Evolutionary conservation across 2,329 filamentous ascomycete genomes (phyloP), one percentile per base, ranked within the genome.

Genomic region (Trichoderma arundinaceum): DNA sequence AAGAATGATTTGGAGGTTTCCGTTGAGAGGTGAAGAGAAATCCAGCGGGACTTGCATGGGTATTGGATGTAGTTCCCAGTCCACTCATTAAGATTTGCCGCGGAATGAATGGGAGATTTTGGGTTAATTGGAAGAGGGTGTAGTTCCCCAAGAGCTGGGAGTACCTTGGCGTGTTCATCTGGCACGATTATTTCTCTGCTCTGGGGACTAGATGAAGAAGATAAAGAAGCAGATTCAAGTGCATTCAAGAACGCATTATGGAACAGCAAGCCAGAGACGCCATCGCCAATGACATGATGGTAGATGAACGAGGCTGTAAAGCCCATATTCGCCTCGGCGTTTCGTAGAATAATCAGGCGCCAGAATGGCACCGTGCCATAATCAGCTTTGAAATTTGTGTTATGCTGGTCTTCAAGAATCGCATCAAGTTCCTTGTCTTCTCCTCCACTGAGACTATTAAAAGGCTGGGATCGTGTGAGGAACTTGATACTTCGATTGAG

Each of bases 261-360:
- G 66, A 84, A 83, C 0, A 78, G 74, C 33, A 81, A 75, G 0
- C 78, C 80, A 0, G 80, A 81, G 8, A 71, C 72, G 1, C 82
- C 81, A 68, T 84, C 82, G 2, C 77, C 78, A 57, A 84, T 73
- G 2, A 77, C 79, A 72, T 84, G 82, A 64, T 84, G 82, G 67
- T 76, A 82, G 9, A 83, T 73, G 71, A 82, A 84, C 2, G 71
- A 72, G 1, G 77, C 79, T 0, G 79, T 81, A 66, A 84, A 83
- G 2, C 66, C 68, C 2, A 63, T 69, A 2, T 69, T 17, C 38
- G 71, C 64, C 8, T 67, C 68, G 13, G 69, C 44, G 13, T 73
- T 68, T n/a, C 72, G 69, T 8, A 82, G 19, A 15, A 56, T 28
- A 41, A 41, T 41, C 1, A 56, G 13, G 2, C 19, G 52, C 52